phyloP scores from a whole-genome alignment of 352 stramenopile species.

The Globisporangium nagaii region DNA sequence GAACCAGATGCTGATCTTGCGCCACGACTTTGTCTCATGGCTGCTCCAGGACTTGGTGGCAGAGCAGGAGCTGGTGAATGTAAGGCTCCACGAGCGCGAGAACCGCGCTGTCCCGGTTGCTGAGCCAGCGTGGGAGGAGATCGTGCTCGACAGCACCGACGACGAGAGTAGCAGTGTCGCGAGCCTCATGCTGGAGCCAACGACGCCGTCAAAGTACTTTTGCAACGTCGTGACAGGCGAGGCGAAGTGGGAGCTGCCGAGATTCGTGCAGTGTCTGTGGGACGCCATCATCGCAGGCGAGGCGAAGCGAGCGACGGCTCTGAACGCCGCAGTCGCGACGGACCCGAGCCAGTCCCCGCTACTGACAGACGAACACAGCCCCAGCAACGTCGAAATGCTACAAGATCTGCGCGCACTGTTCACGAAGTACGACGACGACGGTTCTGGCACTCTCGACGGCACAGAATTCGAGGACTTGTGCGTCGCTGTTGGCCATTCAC shows the following conservation, averaged over 20 bases:
- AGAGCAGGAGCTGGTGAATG: conserved; percentile 17
- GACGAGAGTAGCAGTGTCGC: not conserved
- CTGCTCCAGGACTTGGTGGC: conserved; percentile 30
- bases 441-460: conserved; percentile 33
- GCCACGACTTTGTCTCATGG: conserved; percentile 52
- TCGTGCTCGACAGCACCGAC: not conserved
- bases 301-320: conserved; percentile 8
- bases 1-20: conserved; percentile 50
- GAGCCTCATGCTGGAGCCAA: conserved; percentile 2
- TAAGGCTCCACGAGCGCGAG: conserved; percentile 1
- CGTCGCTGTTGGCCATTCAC: conserved; percentile 35
- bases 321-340: not conserved
- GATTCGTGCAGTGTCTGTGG: conserved; percentile 32
- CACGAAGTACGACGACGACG: conserved; percentile 53
- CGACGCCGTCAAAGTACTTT: conserved; percentile 25
- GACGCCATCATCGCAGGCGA: conserved; percentile 19
- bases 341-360: not conserved
- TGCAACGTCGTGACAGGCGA: conserved; percentile 50
- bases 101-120: conserved; percentile 16
- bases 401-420: conserved; percentile 49
- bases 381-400: conserved; percentile 22
- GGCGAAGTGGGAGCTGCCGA: conserved; percentile 39
- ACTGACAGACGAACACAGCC: conserved; percentile 6
- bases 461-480: conserved; percentile 61
- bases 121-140: conserved; percentile 43